Conservation (phyloP, 2,329 filamentous ascomycete genomes). For the Emericellopsis atlantica region DNA sequence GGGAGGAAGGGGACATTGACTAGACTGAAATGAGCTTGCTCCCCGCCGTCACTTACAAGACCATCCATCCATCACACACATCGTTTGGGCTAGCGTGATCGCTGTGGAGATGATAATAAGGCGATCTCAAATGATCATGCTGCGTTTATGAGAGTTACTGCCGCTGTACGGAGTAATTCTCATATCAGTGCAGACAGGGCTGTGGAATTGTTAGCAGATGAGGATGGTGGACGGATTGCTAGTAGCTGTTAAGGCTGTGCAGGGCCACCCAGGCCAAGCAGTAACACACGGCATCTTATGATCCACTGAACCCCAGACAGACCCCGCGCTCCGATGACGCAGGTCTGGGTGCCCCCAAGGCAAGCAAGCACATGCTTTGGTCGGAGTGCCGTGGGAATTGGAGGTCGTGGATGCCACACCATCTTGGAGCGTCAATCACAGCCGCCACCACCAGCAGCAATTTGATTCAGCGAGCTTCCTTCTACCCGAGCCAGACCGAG, state of each 20-base stretch:
- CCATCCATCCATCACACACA: neutral
- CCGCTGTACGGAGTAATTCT: no score
- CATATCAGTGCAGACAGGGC: neutral
- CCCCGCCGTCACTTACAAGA: neutral
- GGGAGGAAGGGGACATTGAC: neutral
- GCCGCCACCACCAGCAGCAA: slow-evolving; percentile 1
- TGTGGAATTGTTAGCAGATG: neutral
- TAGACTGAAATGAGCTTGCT: neutral
- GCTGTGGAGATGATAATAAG: neutral
- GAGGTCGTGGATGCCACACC: no score
- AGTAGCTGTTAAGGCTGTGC: no score
- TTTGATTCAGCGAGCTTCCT: slow-evolving; percentile 9
- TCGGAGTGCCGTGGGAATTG: neutral
- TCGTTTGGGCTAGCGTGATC: neutral
- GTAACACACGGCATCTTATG: no score
- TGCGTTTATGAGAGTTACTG: neutral
- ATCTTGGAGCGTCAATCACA: neutral
- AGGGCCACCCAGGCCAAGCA: no score
- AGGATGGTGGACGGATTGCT: neutral
- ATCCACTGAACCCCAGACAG: neutral
- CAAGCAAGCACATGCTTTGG: neutral
- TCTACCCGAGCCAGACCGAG: slow-evolving; percentile 17
- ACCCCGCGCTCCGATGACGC: neutral
- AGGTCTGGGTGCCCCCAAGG: neutral
- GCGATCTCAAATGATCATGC: neutral